These are phyloP conservation scores for Mariannaea sp. DNA, from an alignment of 2,329 filamentous ascomycete species.

Conservation along the genomic window DNA sequence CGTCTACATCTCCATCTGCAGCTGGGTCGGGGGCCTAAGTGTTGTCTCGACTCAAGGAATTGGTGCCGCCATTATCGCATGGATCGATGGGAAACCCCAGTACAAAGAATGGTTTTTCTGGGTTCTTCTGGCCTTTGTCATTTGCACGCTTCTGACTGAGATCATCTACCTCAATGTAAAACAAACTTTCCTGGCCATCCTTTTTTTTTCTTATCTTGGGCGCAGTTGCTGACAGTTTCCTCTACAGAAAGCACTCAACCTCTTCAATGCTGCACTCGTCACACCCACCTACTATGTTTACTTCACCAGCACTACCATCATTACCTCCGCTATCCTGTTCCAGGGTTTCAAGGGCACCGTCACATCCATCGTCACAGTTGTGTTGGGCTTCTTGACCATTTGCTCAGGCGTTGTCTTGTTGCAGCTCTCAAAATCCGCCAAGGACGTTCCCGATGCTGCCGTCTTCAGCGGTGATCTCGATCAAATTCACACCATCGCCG, in stretches of 20 bases:
- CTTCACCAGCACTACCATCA: constrained; percentile 94
- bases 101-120: constrained; percentile 99
- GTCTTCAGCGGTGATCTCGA: constrained; percentile 93
- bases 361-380: constrained; percentile 81
- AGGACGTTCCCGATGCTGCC: constrained; percentile 92
- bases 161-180: constrained; percentile 95
- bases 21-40: constrained; percentile 89
- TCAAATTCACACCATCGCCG: constrained; percentile 92
- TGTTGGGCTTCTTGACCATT: constrained; percentile 92
- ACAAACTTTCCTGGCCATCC: not conserved
- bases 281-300: constrained; percentile 99
- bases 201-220: not conserved
- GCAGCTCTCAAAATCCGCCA: constrained; percentile 97
- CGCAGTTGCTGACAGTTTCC: constrained; percentile 43
- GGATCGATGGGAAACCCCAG: constrained; percentile 79
- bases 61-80: constrained; percentile 87
- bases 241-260: constrained; percentile 89
- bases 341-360: constrained; percentile 89
- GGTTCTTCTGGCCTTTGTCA: constrained; percentile 86
- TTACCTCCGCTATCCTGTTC: constrained; percentile 91
- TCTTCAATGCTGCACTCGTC: constrained; percentile 95
- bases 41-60: constrained; percentile 94
- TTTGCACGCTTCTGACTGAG: constrained; percentile 86
- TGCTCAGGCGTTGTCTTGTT: constrained; percentile 90
- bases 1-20: constrained; percentile 96